Evolutionary conservation across 139 green algal genomes (phyloP).

Genomic region (Mesotaenium endlicherianum): DNA sequence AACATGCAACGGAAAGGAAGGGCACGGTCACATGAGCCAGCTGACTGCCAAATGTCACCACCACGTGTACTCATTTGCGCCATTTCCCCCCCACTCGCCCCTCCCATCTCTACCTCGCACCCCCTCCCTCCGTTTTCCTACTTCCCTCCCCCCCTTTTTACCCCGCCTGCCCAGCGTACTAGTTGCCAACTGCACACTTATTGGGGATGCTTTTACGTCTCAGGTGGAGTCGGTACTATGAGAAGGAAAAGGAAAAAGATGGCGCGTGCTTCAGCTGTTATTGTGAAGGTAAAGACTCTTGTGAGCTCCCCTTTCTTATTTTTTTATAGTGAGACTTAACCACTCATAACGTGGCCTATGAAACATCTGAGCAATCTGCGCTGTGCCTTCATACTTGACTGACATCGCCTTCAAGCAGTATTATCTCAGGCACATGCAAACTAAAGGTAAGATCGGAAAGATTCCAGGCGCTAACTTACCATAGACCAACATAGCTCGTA

Average conservation of each 20-base stretch:
- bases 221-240: background rate
- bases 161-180: background rate
- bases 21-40: background rate
- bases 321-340: no score
- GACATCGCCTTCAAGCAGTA: no score
- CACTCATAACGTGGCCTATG: no score
- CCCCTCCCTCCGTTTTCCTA: background rate
- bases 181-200: background rate
- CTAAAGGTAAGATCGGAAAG: background rate
- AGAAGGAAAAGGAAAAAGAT: background rate
- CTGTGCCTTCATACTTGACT: no score
- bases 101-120: background rate
- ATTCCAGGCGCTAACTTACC: background rate
- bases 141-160: background rate
- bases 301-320: no score
- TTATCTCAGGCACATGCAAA: no score
- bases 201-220: background rate
- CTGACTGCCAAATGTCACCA: background rate
- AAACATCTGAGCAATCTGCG: no score
- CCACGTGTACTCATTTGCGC: background rate
- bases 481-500: constrained; percentile 14
- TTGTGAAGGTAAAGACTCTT: background rate
- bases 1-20: background rate
- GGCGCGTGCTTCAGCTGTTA: background rate
- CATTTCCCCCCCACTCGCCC: background rate